phyloP scores from a whole-genome alignment of 2,329 filamentous ascomycete species.

The Diaporthe sp. region DNA sequence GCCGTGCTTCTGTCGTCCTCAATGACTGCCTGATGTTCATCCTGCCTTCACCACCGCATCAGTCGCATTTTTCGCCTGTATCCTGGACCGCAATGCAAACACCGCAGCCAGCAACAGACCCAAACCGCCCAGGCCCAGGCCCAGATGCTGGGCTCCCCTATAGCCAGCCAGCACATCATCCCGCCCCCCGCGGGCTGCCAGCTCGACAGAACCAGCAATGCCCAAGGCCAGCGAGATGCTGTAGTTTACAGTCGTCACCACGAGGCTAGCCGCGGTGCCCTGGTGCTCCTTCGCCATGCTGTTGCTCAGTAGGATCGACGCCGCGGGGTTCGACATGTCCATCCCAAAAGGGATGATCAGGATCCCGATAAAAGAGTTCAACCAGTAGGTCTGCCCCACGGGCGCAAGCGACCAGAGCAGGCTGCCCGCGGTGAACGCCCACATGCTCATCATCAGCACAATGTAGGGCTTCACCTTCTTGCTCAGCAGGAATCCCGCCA shows the following conservation, averaged over 20 bases:
- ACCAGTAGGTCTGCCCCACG: slow-evolving; percentile 70
- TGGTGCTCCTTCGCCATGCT: slow-evolving; percentile 56
- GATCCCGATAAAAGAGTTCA: slow-evolving; percentile 67
- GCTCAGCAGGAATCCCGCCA: slow-evolving; percentile 54
- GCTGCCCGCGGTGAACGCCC: slow-evolving; percentile 55
- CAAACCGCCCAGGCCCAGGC: slow-evolving; percentile 50
- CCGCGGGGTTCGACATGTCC: slow-evolving; percentile 75
- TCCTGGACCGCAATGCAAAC: slow-evolving; percentile 40
- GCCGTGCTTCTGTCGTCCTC: neutral
- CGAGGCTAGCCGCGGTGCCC: slow-evolving; percentile 61
- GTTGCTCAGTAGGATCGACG: slow-evolving; percentile 69
- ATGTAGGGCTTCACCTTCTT: slow-evolving; percentile 48
- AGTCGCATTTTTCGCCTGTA: neutral
- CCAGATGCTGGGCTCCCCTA: slow-evolving; percentile 53
- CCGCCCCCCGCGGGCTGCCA: slow-evolving; percentile 43
- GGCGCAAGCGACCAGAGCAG: slow-evolving; percentile 60
- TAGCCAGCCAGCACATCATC: slow-evolving; percentile 47
- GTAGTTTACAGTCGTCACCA: slow-evolving; percentile 76
- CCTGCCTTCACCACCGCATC: neutral
- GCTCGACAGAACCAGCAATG: slow-evolving; percentile 72
- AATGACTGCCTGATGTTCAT: neutral
- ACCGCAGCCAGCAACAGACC: slow-evolving; percentile 47
- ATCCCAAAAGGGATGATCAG: slow-evolving; percentile 71
- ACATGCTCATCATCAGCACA: slow-evolving; percentile 57
- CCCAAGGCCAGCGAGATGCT: slow-evolving; percentile 74